phyloP scores from a whole-genome alignment of 2,329 filamentous ascomycete species.

The Exophiala sideris region DNA sequence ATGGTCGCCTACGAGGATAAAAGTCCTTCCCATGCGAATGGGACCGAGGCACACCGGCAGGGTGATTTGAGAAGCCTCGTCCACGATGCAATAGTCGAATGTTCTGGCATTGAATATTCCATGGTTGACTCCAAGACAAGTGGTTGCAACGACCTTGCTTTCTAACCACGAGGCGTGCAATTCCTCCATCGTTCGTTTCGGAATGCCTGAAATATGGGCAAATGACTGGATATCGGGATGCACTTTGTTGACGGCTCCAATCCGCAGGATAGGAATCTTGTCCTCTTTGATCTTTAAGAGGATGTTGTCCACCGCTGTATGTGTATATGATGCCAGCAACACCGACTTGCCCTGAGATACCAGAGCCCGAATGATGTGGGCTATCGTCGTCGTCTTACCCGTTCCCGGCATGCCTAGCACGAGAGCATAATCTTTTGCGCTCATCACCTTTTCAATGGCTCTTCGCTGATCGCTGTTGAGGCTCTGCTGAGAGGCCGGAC shows the following conservation, averaged over 20 bases:
- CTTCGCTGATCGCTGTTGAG: constrained; percentile 84
- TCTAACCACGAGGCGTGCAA: constrained; percentile 80
- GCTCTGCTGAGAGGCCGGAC: constrained; percentile 52
- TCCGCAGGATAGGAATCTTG: constrained; percentile 73
- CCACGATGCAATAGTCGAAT: constrained; percentile 98
- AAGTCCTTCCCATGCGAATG: constrained; percentile 86
- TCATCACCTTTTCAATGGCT: constrained; percentile 94
- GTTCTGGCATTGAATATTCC: constrained; percentile 80
- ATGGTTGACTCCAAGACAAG: constrained; percentile 89
- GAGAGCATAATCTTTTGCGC: constrained; percentile 90
- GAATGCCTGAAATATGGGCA: constrained; percentile 70
- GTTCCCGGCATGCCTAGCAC: constrained; percentile 98
- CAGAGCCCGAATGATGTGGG: constrained; percentile 89
- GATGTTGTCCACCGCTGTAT: constrained; percentile 98
- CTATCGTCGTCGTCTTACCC: constrained; percentile 96
- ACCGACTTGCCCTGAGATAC: constrained; percentile 89
- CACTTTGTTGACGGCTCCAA: constrained; percentile 80
- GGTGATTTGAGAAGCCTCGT: constrained; percentile 96
- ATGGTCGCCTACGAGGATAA: constrained; percentile 94
- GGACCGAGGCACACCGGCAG: constrained; percentile 91
- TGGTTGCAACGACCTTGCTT: constrained; percentile 87
- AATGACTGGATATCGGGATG: constrained; percentile 86
- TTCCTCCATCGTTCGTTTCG: constrained; percentile 75
- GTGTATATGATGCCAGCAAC: constrained; percentile 89
- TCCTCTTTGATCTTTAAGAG: constrained; percentile 83